These are phyloP conservation scores for Amborella trichopoda DNA, from an alignment of 164 flowering plant genomes.

Conservation along the genomic window DNA sequence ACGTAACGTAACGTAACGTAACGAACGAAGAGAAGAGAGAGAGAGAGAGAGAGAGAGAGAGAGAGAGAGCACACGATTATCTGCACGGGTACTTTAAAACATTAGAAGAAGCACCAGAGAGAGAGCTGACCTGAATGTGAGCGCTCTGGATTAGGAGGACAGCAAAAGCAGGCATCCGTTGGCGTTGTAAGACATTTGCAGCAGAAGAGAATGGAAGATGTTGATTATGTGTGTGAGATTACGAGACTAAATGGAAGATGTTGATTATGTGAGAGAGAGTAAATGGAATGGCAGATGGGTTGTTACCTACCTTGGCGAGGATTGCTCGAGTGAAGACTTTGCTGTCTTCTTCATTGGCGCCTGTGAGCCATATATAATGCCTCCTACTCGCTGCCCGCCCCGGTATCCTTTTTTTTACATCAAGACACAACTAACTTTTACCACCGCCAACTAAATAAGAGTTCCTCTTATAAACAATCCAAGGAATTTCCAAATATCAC, in stretches of 20 bases:
- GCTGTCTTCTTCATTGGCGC: conserved; percentile 81
- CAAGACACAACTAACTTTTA: no score
- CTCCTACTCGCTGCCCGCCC: conserved; percentile 70
- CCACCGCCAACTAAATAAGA: no score
- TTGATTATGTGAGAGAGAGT: background rate
- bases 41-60: background rate
- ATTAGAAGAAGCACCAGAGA: no score
- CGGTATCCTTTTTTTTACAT: conserved; percentile 69
- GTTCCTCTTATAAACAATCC: no score
- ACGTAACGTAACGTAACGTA: no score
- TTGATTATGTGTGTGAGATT: background rate
- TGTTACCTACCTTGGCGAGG: conserved; percentile 93
- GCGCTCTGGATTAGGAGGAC: conserved; percentile 42
- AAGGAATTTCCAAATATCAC: no score
- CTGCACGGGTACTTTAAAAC: no score
- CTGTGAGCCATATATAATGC: conserved; percentile 84
- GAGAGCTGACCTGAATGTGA: conserved; percentile 38
- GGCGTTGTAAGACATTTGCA: background rate
- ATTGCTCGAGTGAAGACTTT: conserved; percentile 82
- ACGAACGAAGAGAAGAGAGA: no score
- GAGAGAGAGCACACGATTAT: conserved; percentile 73
- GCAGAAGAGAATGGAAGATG: background rate
- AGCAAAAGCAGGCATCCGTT: background rate
- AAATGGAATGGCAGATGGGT: background rate
- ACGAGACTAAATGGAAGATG: background rate